These are phyloP conservation scores for Fusarium sp. DNA, from an alignment of 2,329 filamentous ascomycete species.

Conservation along the genomic window DNA sequence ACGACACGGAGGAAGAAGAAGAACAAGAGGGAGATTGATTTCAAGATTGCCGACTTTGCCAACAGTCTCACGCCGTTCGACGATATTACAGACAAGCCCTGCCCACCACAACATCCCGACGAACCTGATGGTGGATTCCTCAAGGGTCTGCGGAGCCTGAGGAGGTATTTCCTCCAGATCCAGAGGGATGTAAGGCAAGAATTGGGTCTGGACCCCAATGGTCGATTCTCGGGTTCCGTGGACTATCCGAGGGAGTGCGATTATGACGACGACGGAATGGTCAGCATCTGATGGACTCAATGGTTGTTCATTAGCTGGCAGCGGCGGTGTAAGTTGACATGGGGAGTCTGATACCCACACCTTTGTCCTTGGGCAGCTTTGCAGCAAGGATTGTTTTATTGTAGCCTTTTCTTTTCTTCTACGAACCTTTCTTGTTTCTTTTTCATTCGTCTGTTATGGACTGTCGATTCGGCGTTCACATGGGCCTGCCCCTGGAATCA, in stretches of 20 bases:
- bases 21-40: constrained; percentile 73
- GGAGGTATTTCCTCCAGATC: constrained; percentile 86
- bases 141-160: constrained; percentile 78
- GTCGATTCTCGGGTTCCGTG: constrained; percentile 34
- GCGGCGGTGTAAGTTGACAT: constrained; percentile 11
- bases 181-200: constrained; percentile 74
- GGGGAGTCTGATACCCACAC: constrained; percentile 34
- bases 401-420: constrained; percentile 19
- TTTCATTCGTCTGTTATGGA: constrained; percentile 6
- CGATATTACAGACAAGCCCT: constrained; percentile 66
- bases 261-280: constrained; percentile 45
- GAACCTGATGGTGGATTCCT: constrained; percentile 90
- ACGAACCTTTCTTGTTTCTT: constrained; percentile 20
- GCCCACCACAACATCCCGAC: constrained; percentile 80
- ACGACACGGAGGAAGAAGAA: constrained; percentile 55
- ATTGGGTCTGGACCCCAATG: constrained; percentile 56
- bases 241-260: constrained; percentile 41
- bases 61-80: constrained; percentile 95
- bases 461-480: constrained; percentile 32
- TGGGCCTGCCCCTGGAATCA: constrained; percentile 16
- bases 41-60: constrained; percentile 98
- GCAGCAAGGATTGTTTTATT: constrained; percentile 22
- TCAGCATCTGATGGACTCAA: constrained; percentile 43
- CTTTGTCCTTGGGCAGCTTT: constrained; percentile 25
- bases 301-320: constrained; percentile 4